phyloP scores from a whole-genome alignment of 1,139 yeast genomes.

The Candida sp. region DNA sequence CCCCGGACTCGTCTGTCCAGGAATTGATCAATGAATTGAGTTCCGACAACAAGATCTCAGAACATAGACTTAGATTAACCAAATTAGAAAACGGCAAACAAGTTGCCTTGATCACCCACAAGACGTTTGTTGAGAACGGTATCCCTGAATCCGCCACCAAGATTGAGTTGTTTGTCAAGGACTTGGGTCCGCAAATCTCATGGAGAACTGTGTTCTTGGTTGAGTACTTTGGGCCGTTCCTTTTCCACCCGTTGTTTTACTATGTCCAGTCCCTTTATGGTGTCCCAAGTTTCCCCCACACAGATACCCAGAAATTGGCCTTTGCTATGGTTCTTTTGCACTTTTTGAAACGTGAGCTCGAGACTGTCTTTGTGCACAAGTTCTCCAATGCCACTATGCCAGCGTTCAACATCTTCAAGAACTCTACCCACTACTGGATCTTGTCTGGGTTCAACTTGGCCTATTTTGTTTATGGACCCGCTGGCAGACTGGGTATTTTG shows the following conservation, averaged over 20 bases:
- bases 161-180: conserved; percentile 64
- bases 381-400: conserved; percentile 97
- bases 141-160: conserved; percentile 26
- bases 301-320: conserved; percentile 57
- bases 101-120: conserved; percentile 33
- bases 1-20: conserved; percentile 29
- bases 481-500: conserved; percentile 10
- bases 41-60: conserved; percentile 38
- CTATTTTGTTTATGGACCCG: conserved; percentile 71
- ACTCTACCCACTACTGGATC: conserved; percentile 91
- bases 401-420: conserved; percentile 80
- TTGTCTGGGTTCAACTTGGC: conserved; percentile 79
- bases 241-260: conserved; percentile 77
- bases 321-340: conserved; percentile 67
- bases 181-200: conserved; percentile 90
- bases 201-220: conserved; percentile 89
- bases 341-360: conserved; percentile 86
- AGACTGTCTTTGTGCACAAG: conserved; percentile 81
- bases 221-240: conserved; percentile 89
- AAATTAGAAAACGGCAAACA: conserved; percentile 32
- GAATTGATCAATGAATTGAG: conserved; percentile 46
- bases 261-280: conserved; percentile 29
- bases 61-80: conserved; percentile 42
- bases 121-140: conserved; percentile 37
- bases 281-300: conserved; percentile 14